phyloP scores from a whole-genome alignment of 192 early-diverging fungal genomes.

The Nowakowskiella sp. region DNA sequence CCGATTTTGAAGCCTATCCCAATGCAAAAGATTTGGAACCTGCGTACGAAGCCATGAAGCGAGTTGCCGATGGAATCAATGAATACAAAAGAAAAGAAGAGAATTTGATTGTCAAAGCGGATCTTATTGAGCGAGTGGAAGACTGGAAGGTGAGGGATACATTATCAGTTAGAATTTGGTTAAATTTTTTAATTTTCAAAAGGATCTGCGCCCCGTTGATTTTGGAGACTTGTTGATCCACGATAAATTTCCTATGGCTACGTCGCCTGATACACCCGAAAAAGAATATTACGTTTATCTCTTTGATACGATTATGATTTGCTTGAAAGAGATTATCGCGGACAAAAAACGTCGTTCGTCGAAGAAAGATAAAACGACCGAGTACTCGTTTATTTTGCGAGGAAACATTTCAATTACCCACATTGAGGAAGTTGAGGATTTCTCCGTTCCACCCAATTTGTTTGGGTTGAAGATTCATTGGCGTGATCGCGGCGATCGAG shows the following conservation, averaged over 20 bases:
- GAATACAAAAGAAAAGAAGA: constrained; percentile 84
- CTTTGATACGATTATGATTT: constrained; percentile 89
- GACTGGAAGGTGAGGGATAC: constrained; percentile 76
- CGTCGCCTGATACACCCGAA: constrained; percentile 66
- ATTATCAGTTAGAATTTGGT: too few relatives aligned
- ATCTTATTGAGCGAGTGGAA: constrained; percentile 75
- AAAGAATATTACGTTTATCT: constrained; percentile 80
- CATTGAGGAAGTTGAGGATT: constrained; percentile 66
- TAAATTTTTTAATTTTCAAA: too few relatives aligned
- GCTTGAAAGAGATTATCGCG: constrained; percentile 73
- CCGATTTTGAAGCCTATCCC: constrained; percentile 25
- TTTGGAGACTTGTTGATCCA: constrained; percentile 78
- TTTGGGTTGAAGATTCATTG: constrained; percentile 70
- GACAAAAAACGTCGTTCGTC: constrained; percentile 41
- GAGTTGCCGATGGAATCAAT: constrained; percentile 83
- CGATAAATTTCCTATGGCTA: constrained; percentile 80
- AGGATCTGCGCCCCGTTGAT: constrained; percentile 60
- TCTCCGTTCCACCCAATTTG: constrained; percentile 21
- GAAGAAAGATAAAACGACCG: constrained; percentile 23
- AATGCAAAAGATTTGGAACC: constrained; percentile 43
- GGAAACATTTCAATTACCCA: constrained; percentile 80
- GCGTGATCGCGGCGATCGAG: constrained; percentile 67
- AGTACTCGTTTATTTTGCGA: constrained; percentile 47
- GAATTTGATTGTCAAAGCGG: constrained; percentile 70
- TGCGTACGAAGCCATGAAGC: constrained; percentile 73